Base-by-base conservation (phyloP, 495 filamentous ascomycete species). In the Podospora tetraspora region DNA sequence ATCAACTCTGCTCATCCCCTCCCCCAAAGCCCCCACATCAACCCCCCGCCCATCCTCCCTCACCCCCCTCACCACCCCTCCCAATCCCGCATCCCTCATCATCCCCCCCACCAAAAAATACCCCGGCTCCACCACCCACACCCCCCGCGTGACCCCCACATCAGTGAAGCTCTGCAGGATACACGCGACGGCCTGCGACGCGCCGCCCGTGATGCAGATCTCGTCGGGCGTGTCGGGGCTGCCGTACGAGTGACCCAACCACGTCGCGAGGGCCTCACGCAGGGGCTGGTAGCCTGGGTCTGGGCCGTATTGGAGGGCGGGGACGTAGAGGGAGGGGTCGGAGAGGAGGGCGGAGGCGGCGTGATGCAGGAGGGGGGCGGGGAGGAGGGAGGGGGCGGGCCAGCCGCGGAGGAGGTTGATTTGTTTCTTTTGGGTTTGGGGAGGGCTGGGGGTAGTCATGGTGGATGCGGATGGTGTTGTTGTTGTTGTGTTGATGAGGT, bases 191-290 rank as follows among this genome's bases (percentile, higher is more conserved):
- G 87, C 91, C 77, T 94, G 92, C 62, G 84, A 88, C 3, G 94
- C 94, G 0, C 85, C 94, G 34, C 91, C 89, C 0, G 93, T 92
- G 73, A 97, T 89, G 76, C 88, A 90, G 59, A 97, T 90, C 59
- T 92, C 83, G 5, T 86, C 82, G 1, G 82, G 56, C 1, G 75
- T 67, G n/a, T 86, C 76, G 0, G 75, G 8, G n/a, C 27, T n/a
- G 21, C n/a, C 3, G 21, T 94, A 96, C 69, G 88, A 89, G 0
- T 70, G 63, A 0, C 78, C 81, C n/a, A 93, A 78, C 92, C 92
- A 97, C 37, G 76, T 66, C 34, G 91, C 88, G 25, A 97, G 76
- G 27, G 86, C 80, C 66, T 83, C 76, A 7, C 91, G 80, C 1
- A 92, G 79, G 30, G 89, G 87, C 25, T 82, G 75, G 70, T 91